Conservation (phyloP, 2,329 filamentous ascomycete genomes). For the Cryphonectria japonica region DNA sequence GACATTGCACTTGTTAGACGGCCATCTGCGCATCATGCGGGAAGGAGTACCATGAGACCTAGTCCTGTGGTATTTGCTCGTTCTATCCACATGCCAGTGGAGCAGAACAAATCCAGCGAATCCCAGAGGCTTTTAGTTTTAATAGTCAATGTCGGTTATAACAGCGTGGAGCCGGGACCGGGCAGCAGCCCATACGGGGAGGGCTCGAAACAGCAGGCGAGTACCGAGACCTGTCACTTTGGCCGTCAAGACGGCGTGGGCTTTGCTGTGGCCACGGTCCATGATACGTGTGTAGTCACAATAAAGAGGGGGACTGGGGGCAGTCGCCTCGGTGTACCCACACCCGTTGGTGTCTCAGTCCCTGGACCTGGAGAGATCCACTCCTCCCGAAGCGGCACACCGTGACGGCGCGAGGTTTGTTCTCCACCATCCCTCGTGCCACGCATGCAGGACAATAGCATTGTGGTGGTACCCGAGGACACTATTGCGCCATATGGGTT, state of each 20-base stretch:
- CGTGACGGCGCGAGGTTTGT: background rate
- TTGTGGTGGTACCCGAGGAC: background rate
- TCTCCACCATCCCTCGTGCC: background rate
- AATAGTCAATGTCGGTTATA: background rate
- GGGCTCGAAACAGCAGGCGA: background rate
- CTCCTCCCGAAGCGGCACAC: slow-evolving; percentile 1
- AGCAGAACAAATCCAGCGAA: background rate
- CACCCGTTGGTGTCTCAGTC: slow-evolving; percentile 1
- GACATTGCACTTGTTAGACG: background rate
- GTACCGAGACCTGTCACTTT: background rate
- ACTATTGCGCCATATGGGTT: background rate
- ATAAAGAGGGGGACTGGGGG: background rate
- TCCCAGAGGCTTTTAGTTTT: background rate
- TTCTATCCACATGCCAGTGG: background rate
- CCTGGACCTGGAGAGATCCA: slow-evolving; percentile 1
- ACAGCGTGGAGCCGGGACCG: background rate
- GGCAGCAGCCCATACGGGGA: background rate
- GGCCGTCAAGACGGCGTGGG: background rate
- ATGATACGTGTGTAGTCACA: background rate
- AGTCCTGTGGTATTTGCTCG: background rate
- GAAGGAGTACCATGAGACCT: background rate
- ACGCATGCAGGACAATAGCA: background rate
- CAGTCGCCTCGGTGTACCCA: background rate
- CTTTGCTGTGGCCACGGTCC: background rate
- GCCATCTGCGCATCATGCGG: background rate